Conservation (phyloP, 2,329 filamentous ascomycete genomes). For the Fusarium sp. region DNA sequence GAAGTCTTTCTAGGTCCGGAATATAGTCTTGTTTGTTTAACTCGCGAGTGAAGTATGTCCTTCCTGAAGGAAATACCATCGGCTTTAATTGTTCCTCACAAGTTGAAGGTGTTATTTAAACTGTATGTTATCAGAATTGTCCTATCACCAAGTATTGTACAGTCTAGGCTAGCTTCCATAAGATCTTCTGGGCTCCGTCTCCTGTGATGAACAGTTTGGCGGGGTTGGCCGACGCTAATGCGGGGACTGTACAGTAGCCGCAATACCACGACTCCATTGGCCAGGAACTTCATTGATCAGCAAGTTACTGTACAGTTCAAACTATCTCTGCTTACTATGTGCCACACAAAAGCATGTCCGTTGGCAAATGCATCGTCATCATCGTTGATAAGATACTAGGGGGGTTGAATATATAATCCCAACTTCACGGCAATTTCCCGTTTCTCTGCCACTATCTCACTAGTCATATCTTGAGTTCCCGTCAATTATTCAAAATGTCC, state of each 20-base stretch:
- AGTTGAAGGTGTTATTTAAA: too few relatives aligned
- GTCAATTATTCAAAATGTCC: background rate
- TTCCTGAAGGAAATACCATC: too few relatives aligned
- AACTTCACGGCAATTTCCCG: background rate
- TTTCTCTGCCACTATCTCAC: fast-evolving
- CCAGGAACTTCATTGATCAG: background rate
- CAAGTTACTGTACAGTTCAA: conserved; percentile 15
- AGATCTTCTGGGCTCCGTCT: too few relatives aligned
- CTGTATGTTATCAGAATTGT: too few relatives aligned
- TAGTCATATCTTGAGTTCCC: fast-evolving
- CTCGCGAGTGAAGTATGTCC: too few relatives aligned
- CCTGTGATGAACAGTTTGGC: background rate
- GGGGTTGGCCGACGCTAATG: too few relatives aligned
- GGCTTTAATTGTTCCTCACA: too few relatives aligned
- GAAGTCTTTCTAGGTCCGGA: too few relatives aligned
- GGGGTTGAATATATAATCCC: background rate
- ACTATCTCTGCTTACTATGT: background rate
- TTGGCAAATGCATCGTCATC: background rate
- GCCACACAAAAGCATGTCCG: background rate
- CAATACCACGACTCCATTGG: background rate
- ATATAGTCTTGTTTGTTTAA: too few relatives aligned
- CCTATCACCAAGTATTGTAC: too few relatives aligned
- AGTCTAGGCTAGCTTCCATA: too few relatives aligned
- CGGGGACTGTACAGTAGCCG: conserved; percentile 23
- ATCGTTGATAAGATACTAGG: too few relatives aligned